Evolutionary conservation across 2,329 filamentous ascomycete species (phyloP).

Genomic region (Thelonectria rubi): DNA sequence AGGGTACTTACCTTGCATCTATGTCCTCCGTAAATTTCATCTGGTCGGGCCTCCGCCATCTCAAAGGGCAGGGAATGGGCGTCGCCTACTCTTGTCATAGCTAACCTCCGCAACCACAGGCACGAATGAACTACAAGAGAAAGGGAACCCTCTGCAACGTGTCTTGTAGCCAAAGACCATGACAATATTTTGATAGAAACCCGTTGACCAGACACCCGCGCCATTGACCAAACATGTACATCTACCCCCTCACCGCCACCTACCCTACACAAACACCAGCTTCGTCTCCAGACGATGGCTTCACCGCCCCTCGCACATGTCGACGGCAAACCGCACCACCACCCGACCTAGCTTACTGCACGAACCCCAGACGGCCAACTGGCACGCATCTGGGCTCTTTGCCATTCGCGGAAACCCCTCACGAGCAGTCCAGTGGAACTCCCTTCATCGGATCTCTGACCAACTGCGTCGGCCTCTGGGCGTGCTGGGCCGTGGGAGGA

Average conservation of each 20-base stretch:
- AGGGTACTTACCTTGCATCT: too few relatives aligned
- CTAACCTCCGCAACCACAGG: too few relatives aligned
- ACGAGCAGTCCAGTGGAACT: slow-evolving; percentile 18
- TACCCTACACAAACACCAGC: slow-evolving; percentile 36
- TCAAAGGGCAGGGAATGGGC: too few relatives aligned
- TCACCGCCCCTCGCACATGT: slow-evolving; percentile 34
- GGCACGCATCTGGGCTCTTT: slow-evolving; percentile 32
- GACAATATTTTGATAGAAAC: slow-evolving; percentile 20
- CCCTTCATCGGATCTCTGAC: slow-evolving; percentile 24
- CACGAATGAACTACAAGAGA: too few relatives aligned
- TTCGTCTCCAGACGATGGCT: slow-evolving; percentile 17
- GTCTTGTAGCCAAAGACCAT: slow-evolving; percentile 5
- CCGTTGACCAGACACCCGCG: slow-evolving; percentile 27
- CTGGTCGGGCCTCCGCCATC: too few relatives aligned
- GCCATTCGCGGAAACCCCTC: slow-evolving; percentile 27
- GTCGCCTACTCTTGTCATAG: too few relatives aligned
- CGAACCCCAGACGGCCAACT: slow-evolving; percentile 39
- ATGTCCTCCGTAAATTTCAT: too few relatives aligned
- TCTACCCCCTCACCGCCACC: slow-evolving; percentile 36
- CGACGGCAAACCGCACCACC: slow-evolving; percentile 27
- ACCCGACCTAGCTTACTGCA: slow-evolving; percentile 33
- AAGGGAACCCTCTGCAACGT: not conserved
- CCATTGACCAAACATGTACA: not conserved
- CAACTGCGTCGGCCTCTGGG: slow-evolving; percentile 27
- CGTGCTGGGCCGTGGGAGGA: slow-evolving; percentile 12